A percentile compares a stretch with the other conserved stretches of the same genome.
These are phyloP conservation scores for Ceratobasidium sp. DNA, from an alignment of 1,284 basidiomycete species.

Conservation along the genomic window DNA sequence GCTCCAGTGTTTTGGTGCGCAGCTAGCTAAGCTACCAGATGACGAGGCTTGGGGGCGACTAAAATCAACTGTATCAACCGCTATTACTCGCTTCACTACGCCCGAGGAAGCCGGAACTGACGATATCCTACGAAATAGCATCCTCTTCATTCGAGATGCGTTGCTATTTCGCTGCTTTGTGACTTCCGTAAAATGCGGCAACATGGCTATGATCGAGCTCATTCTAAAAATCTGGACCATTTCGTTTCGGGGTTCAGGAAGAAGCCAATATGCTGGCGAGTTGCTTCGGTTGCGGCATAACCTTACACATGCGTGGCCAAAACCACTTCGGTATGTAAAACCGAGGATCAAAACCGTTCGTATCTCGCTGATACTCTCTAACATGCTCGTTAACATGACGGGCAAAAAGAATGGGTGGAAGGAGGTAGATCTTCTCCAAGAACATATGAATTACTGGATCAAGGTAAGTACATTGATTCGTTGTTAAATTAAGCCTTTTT, in stretches of 20 bases:
- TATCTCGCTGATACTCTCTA: too few species aligned
- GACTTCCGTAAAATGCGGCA: background rate
- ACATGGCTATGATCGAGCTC: background rate
- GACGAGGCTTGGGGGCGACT: conserved; percentile 6
- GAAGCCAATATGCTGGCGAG: background rate
- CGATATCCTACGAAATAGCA: background rate
- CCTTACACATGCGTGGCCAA: conserved; percentile 12
- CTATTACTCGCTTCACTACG: background rate
- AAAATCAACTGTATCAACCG: background rate
- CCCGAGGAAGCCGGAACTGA: background rate
- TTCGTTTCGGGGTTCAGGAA: background rate
- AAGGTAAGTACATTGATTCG: too few species aligned
- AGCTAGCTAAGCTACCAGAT: background rate
- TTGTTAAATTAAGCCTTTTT: too few species aligned
- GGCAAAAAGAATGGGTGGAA: too few species aligned
- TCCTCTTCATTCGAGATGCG: too few species aligned
- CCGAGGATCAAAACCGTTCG: too few species aligned
- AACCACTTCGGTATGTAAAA: conserved; percentile 3
- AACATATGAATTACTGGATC: too few species aligned
- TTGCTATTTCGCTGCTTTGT: conserved; percentile 13
- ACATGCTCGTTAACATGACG: too few species aligned
- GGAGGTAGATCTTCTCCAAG: too few species aligned
- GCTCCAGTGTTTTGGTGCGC: background rate
- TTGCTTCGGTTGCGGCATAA: background rate
- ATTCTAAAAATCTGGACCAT: background rate